phyloP scores from a whole-genome alignment of 1,139 yeast genomes.

The Suhomyces panamericanus region DNA sequence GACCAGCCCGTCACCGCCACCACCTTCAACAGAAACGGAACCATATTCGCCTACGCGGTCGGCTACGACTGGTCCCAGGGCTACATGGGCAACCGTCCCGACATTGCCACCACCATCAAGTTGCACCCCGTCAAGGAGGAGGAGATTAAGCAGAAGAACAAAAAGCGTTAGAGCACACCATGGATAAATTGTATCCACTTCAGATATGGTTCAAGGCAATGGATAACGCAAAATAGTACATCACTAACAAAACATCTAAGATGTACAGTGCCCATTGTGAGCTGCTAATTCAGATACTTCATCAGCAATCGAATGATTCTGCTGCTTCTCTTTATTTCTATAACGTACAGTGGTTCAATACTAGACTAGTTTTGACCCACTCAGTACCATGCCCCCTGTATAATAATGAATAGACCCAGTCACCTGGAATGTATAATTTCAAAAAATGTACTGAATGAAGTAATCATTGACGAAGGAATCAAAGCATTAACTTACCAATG shows the following conservation, averaged over 20 bases:
- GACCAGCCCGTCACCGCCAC: slow-evolving; percentile 76
- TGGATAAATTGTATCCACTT: no score
- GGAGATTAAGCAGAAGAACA: slow-evolving; percentile 80
- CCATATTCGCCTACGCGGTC: slow-evolving; percentile 85
- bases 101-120: slow-evolving; percentile 73
- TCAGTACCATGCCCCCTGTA: not conserved
- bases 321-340: not conserved
- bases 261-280: not conserved
- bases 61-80: slow-evolving; percentile 98
- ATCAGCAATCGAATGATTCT: not conserved
- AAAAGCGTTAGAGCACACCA: slow-evolving; percentile 15
- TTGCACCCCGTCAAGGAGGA: slow-evolving; percentile 84
- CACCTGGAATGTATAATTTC: not conserved
- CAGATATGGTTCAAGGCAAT: no score
- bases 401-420: not conserved
- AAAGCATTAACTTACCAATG: no score
- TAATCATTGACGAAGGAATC: not conserved
- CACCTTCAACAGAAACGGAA: slow-evolving; percentile 80
- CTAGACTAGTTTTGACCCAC: no score
- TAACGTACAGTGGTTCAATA: no score
- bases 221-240: no score
- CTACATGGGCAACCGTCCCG: slow-evolving; percentile 70
- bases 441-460: not conserved
- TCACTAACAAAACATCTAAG: not conserved
- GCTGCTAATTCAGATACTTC: not conserved